These are phyloP conservation scores for Podila minutissima DNA, from an alignment of 192 early-diverging fungal genomes.

Conservation along the genomic window DNA sequence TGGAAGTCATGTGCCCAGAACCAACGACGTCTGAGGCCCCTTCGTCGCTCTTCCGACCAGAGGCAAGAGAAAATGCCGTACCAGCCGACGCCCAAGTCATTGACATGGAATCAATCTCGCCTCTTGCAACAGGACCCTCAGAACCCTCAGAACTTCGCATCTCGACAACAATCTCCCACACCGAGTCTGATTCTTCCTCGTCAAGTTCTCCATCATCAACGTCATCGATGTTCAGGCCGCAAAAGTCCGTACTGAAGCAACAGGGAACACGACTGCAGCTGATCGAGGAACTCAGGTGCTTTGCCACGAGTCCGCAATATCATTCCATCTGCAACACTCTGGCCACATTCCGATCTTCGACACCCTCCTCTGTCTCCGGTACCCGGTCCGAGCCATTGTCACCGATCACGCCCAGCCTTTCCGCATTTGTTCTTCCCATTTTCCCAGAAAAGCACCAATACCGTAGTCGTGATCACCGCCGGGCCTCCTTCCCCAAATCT, in stretches of 20 bases:
- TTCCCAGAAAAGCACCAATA: slow-evolving; percentile 38
- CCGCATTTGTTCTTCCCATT: slow-evolving; percentile 13
- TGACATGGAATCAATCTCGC: neutral
- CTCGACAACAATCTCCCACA: neutral
- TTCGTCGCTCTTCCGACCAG: neutral
- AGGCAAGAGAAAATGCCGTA: neutral
- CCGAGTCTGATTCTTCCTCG: neutral
- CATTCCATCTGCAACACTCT: slow-evolving; percentile 9
- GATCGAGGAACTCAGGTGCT: slow-evolving; percentile 39
- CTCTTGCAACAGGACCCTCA: neutral
- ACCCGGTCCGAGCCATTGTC: slow-evolving; percentile 31
- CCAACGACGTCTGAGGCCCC: neutral
- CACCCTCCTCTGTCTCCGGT: neutral
- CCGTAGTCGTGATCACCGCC: slow-evolving; percentile 35
- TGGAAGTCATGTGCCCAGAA: no score
- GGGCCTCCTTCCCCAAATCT: slow-evolving; percentile 45
- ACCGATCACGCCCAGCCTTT: neutral
- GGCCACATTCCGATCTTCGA: neutral
- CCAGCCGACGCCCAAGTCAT: neutral
- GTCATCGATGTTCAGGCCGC: neutral
- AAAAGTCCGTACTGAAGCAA: slow-evolving; percentile 35
- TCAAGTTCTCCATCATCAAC: neutral
- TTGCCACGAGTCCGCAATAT: slow-evolving; percentile 19
- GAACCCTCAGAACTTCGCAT: neutral
- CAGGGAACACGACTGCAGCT: slow-evolving; percentile 18